Evolutionary conservation across 2,329 filamentous ascomycete species (phyloP).

Genomic region (Ceratocystis alfenasii): DNA sequence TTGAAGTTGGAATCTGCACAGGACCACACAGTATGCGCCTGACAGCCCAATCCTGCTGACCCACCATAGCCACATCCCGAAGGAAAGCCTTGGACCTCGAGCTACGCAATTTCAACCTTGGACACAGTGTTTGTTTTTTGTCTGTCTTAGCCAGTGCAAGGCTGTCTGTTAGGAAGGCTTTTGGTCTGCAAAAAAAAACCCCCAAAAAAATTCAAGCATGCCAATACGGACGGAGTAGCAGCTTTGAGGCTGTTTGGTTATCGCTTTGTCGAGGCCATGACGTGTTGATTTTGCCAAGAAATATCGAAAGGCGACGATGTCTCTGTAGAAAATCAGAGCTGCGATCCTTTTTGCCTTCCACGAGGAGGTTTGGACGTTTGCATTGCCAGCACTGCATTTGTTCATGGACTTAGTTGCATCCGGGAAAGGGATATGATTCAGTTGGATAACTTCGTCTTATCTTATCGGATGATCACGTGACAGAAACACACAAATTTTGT

Average conservation of each 20-base stretch:
- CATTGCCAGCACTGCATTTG: background rate
- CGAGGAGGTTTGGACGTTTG: background rate
- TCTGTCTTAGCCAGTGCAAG: background rate
- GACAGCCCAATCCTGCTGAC: background rate
- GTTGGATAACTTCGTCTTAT: background rate
- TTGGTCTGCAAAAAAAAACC: background rate
- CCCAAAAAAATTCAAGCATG: background rate
- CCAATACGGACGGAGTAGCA: background rate
- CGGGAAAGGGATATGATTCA: background rate
- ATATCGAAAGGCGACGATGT: background rate
- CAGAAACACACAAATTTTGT: too few species aligned
- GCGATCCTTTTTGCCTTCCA: conserved; percentile 7
- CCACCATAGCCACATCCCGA: background rate
- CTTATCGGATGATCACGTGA: too few species aligned
- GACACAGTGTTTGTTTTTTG: background rate
- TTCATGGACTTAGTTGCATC: background rate
- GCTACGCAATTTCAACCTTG: background rate
- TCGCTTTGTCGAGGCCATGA: background rate
- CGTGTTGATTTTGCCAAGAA: background rate
- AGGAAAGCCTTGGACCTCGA: background rate
- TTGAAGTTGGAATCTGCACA: background rate
- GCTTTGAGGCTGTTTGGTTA: background rate
- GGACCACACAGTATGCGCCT: background rate
- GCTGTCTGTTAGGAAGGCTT: background rate
- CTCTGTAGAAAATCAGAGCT: background rate